Conservation (phyloP, 805 yeast genomes). For the Candida qinlingensis region DNA sequence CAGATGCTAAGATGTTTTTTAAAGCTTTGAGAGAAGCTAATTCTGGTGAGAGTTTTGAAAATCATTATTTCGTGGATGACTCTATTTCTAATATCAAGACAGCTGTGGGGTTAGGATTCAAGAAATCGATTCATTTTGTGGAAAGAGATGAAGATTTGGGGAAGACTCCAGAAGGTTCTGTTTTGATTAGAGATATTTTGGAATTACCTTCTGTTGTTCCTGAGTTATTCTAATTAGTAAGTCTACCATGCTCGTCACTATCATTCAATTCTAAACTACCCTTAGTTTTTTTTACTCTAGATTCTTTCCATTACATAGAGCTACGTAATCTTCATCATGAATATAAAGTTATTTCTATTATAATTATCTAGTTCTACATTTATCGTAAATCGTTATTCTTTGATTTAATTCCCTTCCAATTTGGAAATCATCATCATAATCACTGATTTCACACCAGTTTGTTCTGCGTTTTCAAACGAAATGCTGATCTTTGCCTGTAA, state of each 20-base stretch:
- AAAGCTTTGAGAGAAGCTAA: constrained; percentile 53
- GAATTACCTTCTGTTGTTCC: constrained; percentile 36
- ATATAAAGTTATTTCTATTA: background rate
- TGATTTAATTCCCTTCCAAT: background rate
- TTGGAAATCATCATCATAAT: constrained; percentile 2
- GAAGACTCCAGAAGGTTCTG: constrained; percentile 37
- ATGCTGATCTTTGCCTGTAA: constrained; percentile 5
- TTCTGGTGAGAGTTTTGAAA: constrained; percentile 38
- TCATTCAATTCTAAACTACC: too few species aligned
- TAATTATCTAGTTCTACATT: background rate
- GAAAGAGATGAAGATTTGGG: constrained; percentile 56
- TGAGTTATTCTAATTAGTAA: constrained; percentile 15
- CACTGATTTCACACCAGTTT: constrained; percentile 8
- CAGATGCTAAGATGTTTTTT: constrained; percentile 67
- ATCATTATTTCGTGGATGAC: constrained; percentile 82
- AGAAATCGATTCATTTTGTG: constrained; percentile 63
- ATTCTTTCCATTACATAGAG: too few species aligned
- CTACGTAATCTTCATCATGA: too few species aligned
- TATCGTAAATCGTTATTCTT: background rate
- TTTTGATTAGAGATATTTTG: constrained; percentile 50
- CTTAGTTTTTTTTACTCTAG: background rate
- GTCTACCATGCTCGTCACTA: too few species aligned
- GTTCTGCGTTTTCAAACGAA: constrained; percentile 6
- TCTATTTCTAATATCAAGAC: constrained; percentile 74
- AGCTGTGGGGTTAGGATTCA: constrained; percentile 69